Evolutionary conservation across 441 rosid species (phyloP).

Genomic region (Syzygium syzygioides): DNA sequence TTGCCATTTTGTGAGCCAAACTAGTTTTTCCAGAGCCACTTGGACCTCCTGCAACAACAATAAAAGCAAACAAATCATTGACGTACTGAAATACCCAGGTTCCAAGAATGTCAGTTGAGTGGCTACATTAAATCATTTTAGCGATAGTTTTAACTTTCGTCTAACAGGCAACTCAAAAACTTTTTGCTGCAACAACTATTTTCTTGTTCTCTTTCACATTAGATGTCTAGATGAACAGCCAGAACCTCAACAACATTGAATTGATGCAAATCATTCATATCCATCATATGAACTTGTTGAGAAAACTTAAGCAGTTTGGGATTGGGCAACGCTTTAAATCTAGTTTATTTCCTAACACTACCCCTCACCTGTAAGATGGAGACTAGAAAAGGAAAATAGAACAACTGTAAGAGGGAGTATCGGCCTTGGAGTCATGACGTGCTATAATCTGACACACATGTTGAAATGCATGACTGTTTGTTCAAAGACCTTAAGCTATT

Average conservation of each 20-base stretch:
- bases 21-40: conserved; percentile 99
- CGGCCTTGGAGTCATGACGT: neutral
- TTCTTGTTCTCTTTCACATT: neutral
- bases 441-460: neutral
- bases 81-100: neutral
- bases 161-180: neutral
- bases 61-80: neutral
- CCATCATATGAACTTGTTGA: neutral
- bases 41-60: conserved; percentile 83
- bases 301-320: neutral
- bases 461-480: neutral
- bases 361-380: neutral
- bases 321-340: neutral
- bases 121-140: neutral
- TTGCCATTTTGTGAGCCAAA: conserved; percentile 99
- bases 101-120: neutral
- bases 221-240: neutral
- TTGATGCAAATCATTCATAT: neutral
- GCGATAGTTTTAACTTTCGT: neutral
- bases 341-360: neutral
- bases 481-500: neutral
- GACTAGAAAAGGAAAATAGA: neutral
- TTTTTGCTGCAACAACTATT: neutral
- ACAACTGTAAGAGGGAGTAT: neutral
- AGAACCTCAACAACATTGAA: neutral